Percentiles rank a stretch among this genome's conserved stretches.
Conservation (phyloP, 2,329 filamentous ascomycete genomes). For the Hymenoscyphus fraxineus region DNA sequence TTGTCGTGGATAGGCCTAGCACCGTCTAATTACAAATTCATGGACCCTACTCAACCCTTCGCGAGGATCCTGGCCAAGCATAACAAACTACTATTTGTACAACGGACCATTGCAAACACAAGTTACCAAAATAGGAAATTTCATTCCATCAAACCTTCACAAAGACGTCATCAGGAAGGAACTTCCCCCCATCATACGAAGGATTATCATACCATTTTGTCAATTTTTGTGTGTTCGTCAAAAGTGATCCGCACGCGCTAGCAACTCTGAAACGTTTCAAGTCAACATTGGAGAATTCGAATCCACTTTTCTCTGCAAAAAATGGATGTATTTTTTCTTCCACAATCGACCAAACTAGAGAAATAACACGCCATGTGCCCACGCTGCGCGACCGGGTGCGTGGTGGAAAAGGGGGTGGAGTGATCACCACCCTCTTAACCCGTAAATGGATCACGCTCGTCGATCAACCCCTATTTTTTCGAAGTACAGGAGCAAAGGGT, state of each 20-base stretch:
- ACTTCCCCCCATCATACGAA: background rate
- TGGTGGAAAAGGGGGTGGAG: background rate
- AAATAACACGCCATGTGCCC: background rate
- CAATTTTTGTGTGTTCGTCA: background rate
- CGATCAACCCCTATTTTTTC: background rate
- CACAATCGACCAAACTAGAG: background rate
- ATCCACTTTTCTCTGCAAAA: background rate
- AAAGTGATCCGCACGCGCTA: background rate
- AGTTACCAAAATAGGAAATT: background rate
- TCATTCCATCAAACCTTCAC: background rate
- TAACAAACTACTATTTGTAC: background rate
- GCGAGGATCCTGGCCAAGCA: too few species aligned
- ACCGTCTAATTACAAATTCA: background rate
- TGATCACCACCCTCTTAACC: background rate
- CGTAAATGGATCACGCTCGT: background rate
- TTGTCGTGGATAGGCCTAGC: too few species aligned
- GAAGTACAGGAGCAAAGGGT: background rate
- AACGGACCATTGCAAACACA: background rate
- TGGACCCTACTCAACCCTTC: background rate
- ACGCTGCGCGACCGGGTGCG: background rate
- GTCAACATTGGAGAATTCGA: background rate
- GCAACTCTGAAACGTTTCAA: slow-evolving; percentile 2
- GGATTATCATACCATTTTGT: too few species aligned
- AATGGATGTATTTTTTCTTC: background rate
- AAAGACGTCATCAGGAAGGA: background rate